A percentile compares a stretch with the other conserved stretches of the same genome.
Conservation (phyloP, 208 protist genomes). For the Herpetomonas samuelpessoai region DNA sequence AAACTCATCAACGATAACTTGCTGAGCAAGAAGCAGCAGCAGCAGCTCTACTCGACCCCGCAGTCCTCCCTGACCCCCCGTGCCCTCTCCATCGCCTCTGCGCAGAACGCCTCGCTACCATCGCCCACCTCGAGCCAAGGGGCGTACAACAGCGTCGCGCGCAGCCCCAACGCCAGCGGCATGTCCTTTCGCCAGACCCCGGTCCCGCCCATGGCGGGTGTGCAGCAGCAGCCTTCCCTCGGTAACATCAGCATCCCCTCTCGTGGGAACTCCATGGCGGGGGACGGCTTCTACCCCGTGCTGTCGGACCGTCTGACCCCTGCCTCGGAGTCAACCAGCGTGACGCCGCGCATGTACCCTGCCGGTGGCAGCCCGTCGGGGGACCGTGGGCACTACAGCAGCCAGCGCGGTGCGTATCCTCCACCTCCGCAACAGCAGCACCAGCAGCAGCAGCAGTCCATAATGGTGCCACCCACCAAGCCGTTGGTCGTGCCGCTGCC, state of each 20-base stretch:
- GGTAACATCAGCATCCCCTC: neutral
- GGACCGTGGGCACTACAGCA: too few relatives aligned
- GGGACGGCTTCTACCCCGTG: neutral
- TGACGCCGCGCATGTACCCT: neutral
- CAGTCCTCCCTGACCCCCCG: neutral
- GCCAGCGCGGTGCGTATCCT: too few relatives aligned
- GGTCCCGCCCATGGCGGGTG: too few relatives aligned
- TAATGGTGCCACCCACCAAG: too few relatives aligned
- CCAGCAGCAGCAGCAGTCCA: too few relatives aligned
- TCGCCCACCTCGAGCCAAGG: neutral
- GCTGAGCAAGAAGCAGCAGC: conserved; percentile 14
- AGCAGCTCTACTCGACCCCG: neutral
- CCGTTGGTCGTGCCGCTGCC: neutral
- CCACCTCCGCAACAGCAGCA: too few relatives aligned
- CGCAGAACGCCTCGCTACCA: neutral
- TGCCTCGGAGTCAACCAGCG: neutral
- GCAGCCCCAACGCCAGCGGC: neutral
- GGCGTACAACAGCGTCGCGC: neutral
- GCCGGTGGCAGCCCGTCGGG: too few relatives aligned
- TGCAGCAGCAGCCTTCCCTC: too few relatives aligned
- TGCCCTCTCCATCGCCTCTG: neutral
- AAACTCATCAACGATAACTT: conserved; percentile 19
- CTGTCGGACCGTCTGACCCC: neutral
- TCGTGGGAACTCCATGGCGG: neutral
- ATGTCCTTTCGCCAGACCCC: too few relatives aligned